Percentiles rank a stretch among this genome's conserved stretches.
Evolutionary conservation across 768 basidiomycete genomes (phyloP).

Genomic region (Pleurotus djamor): DNA sequence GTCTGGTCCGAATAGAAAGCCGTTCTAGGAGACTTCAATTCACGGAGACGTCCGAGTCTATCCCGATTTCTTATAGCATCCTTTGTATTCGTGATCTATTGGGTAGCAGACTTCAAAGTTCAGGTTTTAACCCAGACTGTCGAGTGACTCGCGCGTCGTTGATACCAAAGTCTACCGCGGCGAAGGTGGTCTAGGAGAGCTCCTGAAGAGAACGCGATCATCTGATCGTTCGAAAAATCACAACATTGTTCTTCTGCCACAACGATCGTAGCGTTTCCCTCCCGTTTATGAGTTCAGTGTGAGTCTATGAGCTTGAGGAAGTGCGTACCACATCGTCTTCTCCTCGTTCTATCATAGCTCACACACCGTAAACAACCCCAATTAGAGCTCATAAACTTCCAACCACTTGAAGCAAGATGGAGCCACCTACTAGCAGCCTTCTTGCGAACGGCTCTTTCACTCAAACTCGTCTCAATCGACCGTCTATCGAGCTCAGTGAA

Average conservation of each 20-base stretch:
- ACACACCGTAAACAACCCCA: neutral
- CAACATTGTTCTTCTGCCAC: neutral
- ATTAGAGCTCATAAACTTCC: too few species aligned
- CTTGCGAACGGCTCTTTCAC: neutral
- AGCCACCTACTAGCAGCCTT: neutral
- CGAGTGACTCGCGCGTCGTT: too few species aligned
- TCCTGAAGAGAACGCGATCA: neutral
- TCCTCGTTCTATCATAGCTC: neutral
- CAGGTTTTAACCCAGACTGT: too few species aligned
- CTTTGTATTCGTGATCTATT: too few species aligned
- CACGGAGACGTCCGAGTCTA: too few species aligned
- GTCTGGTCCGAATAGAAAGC: too few species aligned
- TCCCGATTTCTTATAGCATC: too few species aligned
- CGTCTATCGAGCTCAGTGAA: neutral
- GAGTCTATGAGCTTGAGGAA: neutral
- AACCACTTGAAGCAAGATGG: too few species aligned
- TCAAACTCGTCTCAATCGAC: neutral
- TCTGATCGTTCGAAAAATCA: neutral
- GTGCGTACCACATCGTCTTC: neutral
- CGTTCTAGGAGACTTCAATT: too few species aligned
- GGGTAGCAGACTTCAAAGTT: too few species aligned
- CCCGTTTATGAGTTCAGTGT: neutral
- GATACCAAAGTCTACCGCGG: too few species aligned
- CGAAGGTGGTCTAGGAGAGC: neutral
- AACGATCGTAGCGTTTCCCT: neutral